These are phyloP conservation scores for Aspergillus nanangensis DNA, from an alignment of 495 filamentous ascomycete species.

Conservation along the genomic window DNA sequence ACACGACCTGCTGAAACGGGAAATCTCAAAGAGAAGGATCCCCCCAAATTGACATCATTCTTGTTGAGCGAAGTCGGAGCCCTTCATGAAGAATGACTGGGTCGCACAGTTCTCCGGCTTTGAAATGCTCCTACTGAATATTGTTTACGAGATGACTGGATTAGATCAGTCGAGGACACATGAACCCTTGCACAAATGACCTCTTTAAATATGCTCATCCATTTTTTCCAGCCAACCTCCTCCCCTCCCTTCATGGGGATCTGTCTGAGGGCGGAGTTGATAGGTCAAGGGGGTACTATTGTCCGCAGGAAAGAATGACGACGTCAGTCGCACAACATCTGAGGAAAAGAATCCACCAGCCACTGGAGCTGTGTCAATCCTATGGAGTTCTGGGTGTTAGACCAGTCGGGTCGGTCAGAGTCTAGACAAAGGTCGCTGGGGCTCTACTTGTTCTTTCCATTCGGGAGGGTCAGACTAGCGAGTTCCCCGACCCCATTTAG, in stretches of 20 bases:
- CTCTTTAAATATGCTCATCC: too few relatives aligned
- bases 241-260: constrained; percentile 1
- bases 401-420: constrained; percentile 25
- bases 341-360: constrained; percentile 5
- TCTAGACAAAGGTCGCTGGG: constrained; percentile 16
- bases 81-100: too few relatives aligned
- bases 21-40: too few relatives aligned
- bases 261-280: constrained; percentile 6
- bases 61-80: too few relatives aligned
- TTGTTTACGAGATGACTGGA: background rate
- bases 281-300: constrained; percentile 12
- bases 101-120: too few relatives aligned
- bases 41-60: too few relatives aligned
- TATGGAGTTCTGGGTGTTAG: constrained; percentile 11
- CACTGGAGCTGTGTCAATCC: constrained; percentile 9
- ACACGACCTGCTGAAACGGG: too few relatives aligned
- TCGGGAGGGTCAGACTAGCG: background rate
- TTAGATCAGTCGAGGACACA: background rate
- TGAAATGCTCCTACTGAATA: too few relatives aligned
- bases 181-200: background rate
- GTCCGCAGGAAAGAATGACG: constrained; percentile 6
- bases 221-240: background rate
- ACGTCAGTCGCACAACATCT: constrained; percentile 5
- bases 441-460: background rate
- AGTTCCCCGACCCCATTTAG: background rate